Base-by-base conservation (phyloP, 1,139 yeast genomes). In the Candida gigantensis region DNA sequence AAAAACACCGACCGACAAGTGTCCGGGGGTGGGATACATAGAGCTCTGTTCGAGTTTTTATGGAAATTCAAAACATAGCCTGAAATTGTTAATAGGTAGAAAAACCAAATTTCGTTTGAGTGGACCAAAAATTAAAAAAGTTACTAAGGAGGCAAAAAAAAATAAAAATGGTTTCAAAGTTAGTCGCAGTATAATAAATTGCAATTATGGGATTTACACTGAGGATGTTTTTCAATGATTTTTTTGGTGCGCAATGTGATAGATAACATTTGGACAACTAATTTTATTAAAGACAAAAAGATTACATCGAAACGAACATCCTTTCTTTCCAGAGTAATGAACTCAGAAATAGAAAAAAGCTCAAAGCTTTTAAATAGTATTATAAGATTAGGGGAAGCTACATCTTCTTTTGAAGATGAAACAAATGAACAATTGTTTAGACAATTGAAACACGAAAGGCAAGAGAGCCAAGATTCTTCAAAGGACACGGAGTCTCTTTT, bases 211-310 rank as follows among this genome's bases (percentile, higher is more conserved):
- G 8, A 42, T 35, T 24, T 8, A 44, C 17, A 46, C 47, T 5
- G 46, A 46, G 23, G 51, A 47, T 35, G 33, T 47, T 23, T 47
- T 45, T 34, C 35, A 29, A 14, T 30, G 16, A 20, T 28, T 28
- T 28, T 10, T 12, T 5, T 18, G 21, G 9, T 19, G 31, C 20
- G 24, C 18, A 7, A 7, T 19, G 31, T 28, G 24, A 28, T 9
- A 28, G 16, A 19, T 19, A 28, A 28, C 24, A 5, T 21, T 6
- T 21, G 12, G 12, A 21, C 5, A 9, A 21, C 9, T 21, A n/a
- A 21, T 21, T 21, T 9, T 5, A 21, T 6, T 8, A 5, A 10
- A 8, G 12, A 10, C 5, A 10, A 9, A 21, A 6, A 6, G 12
- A 10, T 21, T n/a, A 6, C 24, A 8, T 6, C 12, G n/a, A 21